Percentiles rank a stretch among this genome's conserved stretches.
Evolutionary conservation across 2,329 filamentous ascomycete species (phyloP).

Genomic region (Fusarium concolor): DNA sequence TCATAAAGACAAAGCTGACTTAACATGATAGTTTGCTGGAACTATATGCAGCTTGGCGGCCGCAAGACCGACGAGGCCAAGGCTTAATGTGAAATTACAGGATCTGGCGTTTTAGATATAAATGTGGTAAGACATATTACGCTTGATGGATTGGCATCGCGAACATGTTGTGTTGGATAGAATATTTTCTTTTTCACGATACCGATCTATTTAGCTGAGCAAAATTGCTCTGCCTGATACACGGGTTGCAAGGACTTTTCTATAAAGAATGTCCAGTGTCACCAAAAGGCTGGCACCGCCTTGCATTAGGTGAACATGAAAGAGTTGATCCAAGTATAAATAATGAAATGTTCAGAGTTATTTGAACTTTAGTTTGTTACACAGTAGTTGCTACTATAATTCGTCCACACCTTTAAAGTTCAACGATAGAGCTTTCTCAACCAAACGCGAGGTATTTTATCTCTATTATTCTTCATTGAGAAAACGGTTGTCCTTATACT

Average conservation of each 20-base stretch:
- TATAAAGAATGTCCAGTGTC: neutral
- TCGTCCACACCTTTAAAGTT: no score
- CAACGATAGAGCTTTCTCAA: no score
- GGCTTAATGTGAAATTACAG: constrained; percentile 28
- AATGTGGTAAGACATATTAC: constrained; percentile 1
- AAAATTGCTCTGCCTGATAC: neutral
- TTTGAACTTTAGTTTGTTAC: neutral
- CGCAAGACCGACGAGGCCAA: constrained; percentile 45
- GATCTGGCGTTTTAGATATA: constrained; percentile 39
- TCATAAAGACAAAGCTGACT: constrained; percentile 26
- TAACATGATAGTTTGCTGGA: constrained; percentile 64
- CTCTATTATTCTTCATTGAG: no score
- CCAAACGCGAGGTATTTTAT: no score
- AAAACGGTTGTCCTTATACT: no score
- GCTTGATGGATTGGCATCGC: neutral
- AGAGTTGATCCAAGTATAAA: neutral
- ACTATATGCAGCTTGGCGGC: constrained; percentile 62
- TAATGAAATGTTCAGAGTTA: neutral
- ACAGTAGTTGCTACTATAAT: no score
- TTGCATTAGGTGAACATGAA: no score
- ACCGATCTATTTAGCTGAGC: neutral
- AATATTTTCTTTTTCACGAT: neutral
- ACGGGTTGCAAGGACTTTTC: neutral
- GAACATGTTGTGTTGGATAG: neutral
- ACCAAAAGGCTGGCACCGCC: neutral